These are phyloP conservation scores for Acacia crassicarpa DNA, from an alignment of 306 rosid species.

Conservation along the genomic window DNA sequence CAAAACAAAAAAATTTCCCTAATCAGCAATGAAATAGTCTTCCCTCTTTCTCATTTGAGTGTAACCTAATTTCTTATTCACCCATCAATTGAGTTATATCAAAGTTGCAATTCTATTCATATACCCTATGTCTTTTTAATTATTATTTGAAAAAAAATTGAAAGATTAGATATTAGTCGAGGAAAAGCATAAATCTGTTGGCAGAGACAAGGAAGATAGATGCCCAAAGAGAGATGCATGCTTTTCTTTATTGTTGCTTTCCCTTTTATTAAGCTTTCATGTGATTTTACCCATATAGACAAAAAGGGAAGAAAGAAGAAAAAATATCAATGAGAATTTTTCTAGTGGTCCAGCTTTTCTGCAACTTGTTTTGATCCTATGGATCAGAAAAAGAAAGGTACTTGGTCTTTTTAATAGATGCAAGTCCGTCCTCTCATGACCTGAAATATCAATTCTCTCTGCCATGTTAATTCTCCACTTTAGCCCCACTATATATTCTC, in stretches of 20 bases:
- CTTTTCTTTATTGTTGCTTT: neutral
- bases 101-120: neutral
- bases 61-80: neutral
- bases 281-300: neutral
- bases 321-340: conserved; percentile 4
- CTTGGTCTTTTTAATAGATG: neutral
- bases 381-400: neutral
- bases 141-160: neutral
- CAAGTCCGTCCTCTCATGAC: neutral
- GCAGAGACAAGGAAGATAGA: neutral
- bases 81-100: neutral
- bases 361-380: neutral
- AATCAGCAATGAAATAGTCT: neutral
- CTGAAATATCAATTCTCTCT: neutral
- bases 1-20: neutral
- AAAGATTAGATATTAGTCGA: neutral
- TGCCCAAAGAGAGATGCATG: neutral
- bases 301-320: neutral
- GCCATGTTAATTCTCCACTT: neutral
- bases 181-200: neutral
- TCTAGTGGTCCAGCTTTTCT: conserved; percentile 10
- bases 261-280: neutral
- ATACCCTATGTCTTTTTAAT: too few relatives aligned
- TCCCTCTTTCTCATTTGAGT: neutral
- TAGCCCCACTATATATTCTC: neutral